Conservation (phyloP, 495 filamentous ascomycete genomes). For the Lophiotrema nucula region DNA sequence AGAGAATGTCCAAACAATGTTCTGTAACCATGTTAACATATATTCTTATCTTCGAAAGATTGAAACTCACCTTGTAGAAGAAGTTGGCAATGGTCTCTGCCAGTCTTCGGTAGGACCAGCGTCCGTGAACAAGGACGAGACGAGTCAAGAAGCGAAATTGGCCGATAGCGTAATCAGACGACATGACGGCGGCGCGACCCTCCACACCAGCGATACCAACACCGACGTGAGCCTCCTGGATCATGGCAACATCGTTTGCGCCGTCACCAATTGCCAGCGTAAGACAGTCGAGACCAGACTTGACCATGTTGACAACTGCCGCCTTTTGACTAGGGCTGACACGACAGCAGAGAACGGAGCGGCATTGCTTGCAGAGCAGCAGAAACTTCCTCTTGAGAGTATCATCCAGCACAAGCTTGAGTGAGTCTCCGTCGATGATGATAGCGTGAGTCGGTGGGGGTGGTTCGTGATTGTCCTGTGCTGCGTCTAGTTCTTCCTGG, state of each 20-base stretch:
- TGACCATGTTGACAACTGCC: conserved; percentile 94
- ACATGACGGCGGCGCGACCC: conserved; percentile 97
- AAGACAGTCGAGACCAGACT: conserved; percentile 92
- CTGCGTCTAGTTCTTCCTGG: conserved; percentile 78
- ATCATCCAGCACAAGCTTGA: conserved; percentile 85
- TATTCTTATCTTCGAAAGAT: not conserved
- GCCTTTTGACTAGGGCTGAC: conserved; percentile 97
- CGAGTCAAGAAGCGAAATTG: conserved; percentile 94
- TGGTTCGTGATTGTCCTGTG: conserved; percentile 76
- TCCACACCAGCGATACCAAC: conserved; percentile 98
- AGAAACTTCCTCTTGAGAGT: conserved; percentile 86
- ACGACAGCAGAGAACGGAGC: conserved; percentile 94
- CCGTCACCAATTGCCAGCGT: conserved; percentile 95
- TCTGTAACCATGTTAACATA: conserved; percentile 48
- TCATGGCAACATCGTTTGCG: conserved; percentile 99
- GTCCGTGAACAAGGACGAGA: conserved; percentile 89
- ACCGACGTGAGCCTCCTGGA: conserved; percentile 97
- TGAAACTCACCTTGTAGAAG: conserved; percentile 81
- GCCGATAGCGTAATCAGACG: conserved; percentile 95
- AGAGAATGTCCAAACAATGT: conserved; percentile 95
- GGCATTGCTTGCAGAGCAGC: conserved; percentile 95
- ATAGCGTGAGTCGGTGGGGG: conserved; percentile 90
- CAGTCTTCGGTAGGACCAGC: conserved; percentile 92
- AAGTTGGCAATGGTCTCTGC: conserved; percentile 97
- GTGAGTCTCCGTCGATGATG: conserved; percentile 91